Evolutionary conservation across 2,329 filamentous ascomycete genomes (phyloP), one percentile per base, ranked within the genome.

Genomic region (Beauveria sp.): DNA sequence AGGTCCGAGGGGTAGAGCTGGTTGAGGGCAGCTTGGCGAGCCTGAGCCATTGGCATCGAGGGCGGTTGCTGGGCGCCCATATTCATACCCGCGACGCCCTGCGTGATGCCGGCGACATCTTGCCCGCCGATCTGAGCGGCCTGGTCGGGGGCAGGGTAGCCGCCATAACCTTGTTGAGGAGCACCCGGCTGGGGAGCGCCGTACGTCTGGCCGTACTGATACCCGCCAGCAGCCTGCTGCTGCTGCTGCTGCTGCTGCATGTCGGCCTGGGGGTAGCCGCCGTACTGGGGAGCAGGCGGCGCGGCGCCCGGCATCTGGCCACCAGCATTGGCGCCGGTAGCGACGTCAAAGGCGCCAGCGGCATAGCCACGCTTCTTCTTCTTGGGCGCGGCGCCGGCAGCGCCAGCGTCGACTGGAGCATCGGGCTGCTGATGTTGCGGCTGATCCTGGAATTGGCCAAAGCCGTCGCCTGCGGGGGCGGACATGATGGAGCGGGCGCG

Each of bases 351-450:
- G 51, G 93, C 93, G 75, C 96, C 90, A 62, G 91, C 91, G 60
- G 95, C 95, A 79, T 98, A 98, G 62, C 90, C 88, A 80, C 92
- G 85, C 84, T 96, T 96, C 85, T 96, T 97, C 80, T 92, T 92
- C 74, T 84, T 87, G 65, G 60, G 60, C 38, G 78, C 81, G 52
- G 79, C 78, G 49, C 80, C 79, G 34, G 66, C 71, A 20, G 66
- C 71, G 22, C 55, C 62, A 46, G 67, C 64, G 30, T 70, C 67
- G 38, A 65, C 66, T 45, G 61, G 66, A n/a, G 66, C 67, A 52
- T 76, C 74, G 62, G 75, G 74, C 55, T 75, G 70, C 64, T 79
- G 74, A 64, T 70, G 72, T 63, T 77, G 75, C 64, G 75, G 75
- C 64, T 74, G 72, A 58, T 56, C 68, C 38, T 78, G 77, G 65